These are phyloP conservation scores for Physocladia obscura DNA, from an alignment of 192 early-diverging fungal species.

Conservation along the genomic window DNA sequence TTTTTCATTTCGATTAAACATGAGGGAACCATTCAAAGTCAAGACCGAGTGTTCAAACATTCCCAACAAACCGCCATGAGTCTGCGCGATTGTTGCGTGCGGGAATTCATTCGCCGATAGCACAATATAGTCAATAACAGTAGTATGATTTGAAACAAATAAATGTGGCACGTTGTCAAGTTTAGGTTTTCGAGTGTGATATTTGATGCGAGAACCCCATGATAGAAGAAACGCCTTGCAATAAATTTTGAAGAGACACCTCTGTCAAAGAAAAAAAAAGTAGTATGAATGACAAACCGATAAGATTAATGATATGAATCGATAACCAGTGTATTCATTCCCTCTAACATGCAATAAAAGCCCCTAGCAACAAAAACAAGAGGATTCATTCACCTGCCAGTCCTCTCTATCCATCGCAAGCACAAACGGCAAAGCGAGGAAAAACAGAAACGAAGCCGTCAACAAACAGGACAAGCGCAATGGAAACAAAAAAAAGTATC, in stretches of 20 bases:
- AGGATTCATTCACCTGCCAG: constrained; percentile 29
- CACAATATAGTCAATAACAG: constrained; percentile 54
- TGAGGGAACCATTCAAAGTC: constrained; percentile 47
- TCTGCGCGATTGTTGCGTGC: constrained; percentile 55
- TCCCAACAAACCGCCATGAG: constrained; percentile 47
- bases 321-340: neutral
- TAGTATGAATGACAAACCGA: constrained; percentile 5
- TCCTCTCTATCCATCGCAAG: constrained; percentile 38
- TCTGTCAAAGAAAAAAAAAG: constrained; percentile 20
- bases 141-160: constrained; percentile 61
- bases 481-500: constrained; percentile 49
- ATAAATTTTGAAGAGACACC: constrained; percentile 49
- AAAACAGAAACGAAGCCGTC: constrained; percentile 41
- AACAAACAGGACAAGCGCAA: constrained; percentile 37
- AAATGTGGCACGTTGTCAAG: constrained; percentile 46
- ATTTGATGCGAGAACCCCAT: constrained; percentile 48
- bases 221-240: constrained; percentile 53
- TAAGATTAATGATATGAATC: neutral
- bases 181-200: constrained; percentile 43
- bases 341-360: neutral
- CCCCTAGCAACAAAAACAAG: neutral
- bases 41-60: constrained; percentile 52
- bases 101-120: constrained; percentile 51
- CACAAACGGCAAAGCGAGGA: constrained; percentile 43
- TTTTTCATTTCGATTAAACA: constrained; percentile 58